Percentiles rank a stretch among this genome's conserved stretches.
Evolutionary conservation across 164 flowering plant species (phyloP).

Genomic region (Kingdonia uniflora): DNA sequence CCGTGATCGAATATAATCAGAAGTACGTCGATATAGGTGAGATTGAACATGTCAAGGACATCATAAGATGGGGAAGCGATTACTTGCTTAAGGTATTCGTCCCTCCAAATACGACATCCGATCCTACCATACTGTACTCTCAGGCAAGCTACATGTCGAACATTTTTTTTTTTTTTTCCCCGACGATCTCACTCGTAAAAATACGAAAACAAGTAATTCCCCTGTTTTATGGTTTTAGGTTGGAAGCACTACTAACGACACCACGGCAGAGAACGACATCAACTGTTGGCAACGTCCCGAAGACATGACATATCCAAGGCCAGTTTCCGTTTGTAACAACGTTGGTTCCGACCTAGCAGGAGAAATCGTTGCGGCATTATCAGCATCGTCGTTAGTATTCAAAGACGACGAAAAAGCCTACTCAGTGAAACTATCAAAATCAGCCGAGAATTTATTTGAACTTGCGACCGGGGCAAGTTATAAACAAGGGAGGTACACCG

Average conservation of each 20-base stretch:
- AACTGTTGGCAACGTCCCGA: conserved; percentile 74
- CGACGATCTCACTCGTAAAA: no score
- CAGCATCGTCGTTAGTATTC: conserved; percentile 67
- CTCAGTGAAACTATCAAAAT: conserved; percentile 22
- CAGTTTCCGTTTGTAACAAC: conserved; percentile 25
- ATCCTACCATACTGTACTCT: conserved; percentile 23
- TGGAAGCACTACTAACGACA: conserved; percentile 25
- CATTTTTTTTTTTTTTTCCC: neutral
- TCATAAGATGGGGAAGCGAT: conserved; percentile 69
- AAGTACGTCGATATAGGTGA: conserved; percentile 42
- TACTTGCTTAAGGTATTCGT: conserved; percentile 49
- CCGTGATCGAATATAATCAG: conserved; percentile 52
- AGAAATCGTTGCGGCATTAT: conserved; percentile 57
- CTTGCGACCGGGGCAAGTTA: conserved; percentile 10
- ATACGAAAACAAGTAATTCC: neutral
- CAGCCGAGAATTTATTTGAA: conserved; percentile 35
- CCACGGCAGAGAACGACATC: conserved; percentile 16
- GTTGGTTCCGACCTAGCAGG: conserved; percentile 52
- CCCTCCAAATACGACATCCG: conserved; percentile 20
- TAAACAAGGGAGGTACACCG: conserved; percentile 30
- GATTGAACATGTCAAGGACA: conserved; percentile 46
- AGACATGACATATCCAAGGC: conserved; percentile 46
- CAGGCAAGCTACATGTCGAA: conserved; percentile 31
- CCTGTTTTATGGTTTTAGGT: conserved; percentile 24
- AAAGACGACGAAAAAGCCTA: conserved; percentile 27